These are phyloP conservation scores for Quercus ilex DNA, from an alignment of 306 rosid species.

Conservation along the genomic window DNA sequence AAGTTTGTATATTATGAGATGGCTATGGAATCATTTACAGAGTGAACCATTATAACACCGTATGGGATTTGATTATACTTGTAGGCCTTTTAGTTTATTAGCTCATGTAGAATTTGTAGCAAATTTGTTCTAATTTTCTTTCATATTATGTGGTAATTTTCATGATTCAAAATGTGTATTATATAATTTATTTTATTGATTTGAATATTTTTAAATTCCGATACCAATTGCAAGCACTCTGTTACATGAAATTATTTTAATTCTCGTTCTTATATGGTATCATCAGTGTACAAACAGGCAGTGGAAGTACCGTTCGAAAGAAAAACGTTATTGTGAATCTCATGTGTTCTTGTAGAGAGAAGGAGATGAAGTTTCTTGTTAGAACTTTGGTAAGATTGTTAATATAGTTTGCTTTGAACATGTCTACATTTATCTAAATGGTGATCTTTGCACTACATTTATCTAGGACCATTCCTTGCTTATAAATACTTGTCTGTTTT, in stretches of 20 bases:
- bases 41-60: not conserved
- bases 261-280: conserved; percentile 39
- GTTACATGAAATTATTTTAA: conserved; percentile 14
- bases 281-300: conserved; percentile 86
- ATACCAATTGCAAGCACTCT: conserved; percentile 3
- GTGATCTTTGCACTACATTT: not conserved
- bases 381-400: conserved; percentile 77
- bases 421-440: not conserved
- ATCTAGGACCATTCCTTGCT: no score
- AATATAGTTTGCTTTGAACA: not conserved
- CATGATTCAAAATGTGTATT: not conserved
- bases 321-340: conserved; percentile 75
- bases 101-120: not conserved
- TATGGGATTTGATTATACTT: not conserved
- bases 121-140: not conserved
- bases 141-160: not conserved
- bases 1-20: not conserved
- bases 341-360: conserved; percentile 84
- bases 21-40: not conserved
- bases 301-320: conserved; percentile 80
- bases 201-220: not conserved
- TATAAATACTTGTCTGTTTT: no score
- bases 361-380: conserved; percentile 89
- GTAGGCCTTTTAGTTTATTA: not conserved
- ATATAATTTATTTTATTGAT: not conserved